Evolutionary conservation across 108 stramenopile species (phyloP), one percentile per base, ranked within the genome.

Genomic region (Nitzschia putrida): DNA sequence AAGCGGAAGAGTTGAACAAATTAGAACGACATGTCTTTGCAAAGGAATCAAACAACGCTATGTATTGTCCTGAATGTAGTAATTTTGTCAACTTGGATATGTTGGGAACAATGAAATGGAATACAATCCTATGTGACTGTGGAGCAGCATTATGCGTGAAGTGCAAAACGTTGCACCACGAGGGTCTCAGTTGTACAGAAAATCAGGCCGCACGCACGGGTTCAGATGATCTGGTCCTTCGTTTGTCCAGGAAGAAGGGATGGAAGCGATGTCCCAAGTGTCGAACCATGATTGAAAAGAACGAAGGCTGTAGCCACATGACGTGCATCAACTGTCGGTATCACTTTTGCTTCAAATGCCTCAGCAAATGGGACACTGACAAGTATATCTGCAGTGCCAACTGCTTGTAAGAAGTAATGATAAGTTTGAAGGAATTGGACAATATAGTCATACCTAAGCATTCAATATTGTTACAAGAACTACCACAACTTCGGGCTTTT

Each of bases 241-340:
- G 56, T 21, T 18, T 79, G 12, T 63, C 80, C 8, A 42, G 61
- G 3, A 41, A 72, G 56, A 23, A 81, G 49, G 78, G 78, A 14
- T 85, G 84, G 80, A 85, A 85, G 61, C 80, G 79, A 66, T 85
- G 84, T 64, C 81, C 81, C 26, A 55, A 25, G 12, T 85, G 85
- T 64, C 25, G 38, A 3, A 65, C 16, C 7, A 65, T 83, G 66
- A 85, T 85, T 52, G 85, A 82, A 43, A 70, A 83, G 8, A 12
- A 55, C 5, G 66, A 25, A 37, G 85, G 85, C 14, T 85, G 85
- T 57, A 82, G 80, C 42, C 81, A 85, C 57, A 85, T 85, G 55
- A 80, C 81, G 1, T 85, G 85, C 52, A 20, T 69, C 0, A 66
- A 45, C 61, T 85, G 85, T 53, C 6, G 42, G 2, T 69, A 77